Base-by-base conservation (phyloP, 2,329 filamentous ascomycete genomes). In the Lasiodiplodia theobromae region DNA sequence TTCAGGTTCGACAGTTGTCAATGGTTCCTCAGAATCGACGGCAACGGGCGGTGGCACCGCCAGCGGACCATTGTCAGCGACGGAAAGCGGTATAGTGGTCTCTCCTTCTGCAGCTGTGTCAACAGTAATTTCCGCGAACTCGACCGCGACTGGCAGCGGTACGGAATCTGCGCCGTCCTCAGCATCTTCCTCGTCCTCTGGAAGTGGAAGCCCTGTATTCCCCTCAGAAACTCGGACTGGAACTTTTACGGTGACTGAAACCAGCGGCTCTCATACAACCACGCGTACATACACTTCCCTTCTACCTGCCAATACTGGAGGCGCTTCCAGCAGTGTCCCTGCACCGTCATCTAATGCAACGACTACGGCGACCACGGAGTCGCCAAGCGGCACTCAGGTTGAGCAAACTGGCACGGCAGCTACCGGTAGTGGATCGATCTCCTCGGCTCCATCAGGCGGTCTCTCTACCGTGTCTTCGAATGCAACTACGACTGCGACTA, bases 41-140 rank as follows among this genome's bases (percentile, higher is more conserved):
- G 37, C 49, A 7, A 66, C 51, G 3, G 63, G 63, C 14, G 31
- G 63, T 16, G 44, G 52, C 34, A n/a, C 21, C 12, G 28, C 25
- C 37, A 44, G 34, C 49, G 23, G 21, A 14, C 63, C 63, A 2
- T 54, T 28, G n/a, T 54, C 31, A 10, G 23, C 40, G 10, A 44
- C 51, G 2, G 40, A 34, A 21, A 34, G 31, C 8, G 31, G 31
- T 34, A 2, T 52, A 8, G 38, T 31, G 21, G 31, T 10, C 2
- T 25, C 25, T 21, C 64, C 64, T 10, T 56, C 51, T n/a, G 12
- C 52, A 21, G 64, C 37, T 1, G 8, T 38, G 14, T 67, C 64
- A 38, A 44, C 38, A 21, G 23, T 28, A 3, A 12, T 38, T 3
- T 25, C 23, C 25, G 18, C 23, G 4, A 49, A 49, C 37, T 47